phyloP scores from a whole-genome alignment of 2,329 filamentous ascomycete genomes.

The Phialocephala sp. region DNA sequence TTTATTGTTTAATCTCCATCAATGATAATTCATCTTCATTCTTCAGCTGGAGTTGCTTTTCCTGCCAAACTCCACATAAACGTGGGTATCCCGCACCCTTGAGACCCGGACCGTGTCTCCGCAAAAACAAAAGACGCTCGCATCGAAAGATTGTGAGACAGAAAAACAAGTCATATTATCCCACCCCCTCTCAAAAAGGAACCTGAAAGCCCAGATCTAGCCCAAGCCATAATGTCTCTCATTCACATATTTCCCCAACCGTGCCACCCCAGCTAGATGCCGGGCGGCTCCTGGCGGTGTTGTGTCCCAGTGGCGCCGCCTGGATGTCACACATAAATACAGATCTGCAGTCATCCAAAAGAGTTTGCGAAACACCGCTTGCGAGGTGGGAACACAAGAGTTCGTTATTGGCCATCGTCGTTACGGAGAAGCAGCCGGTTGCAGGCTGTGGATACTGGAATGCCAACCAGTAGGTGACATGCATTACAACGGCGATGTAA shows the following conservation, averaged over 20 bases:
- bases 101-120: background rate
- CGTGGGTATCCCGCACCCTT: background rate
- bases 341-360: slow-evolving; percentile 6
- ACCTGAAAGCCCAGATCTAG: background rate
- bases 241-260: slow-evolving; percentile 1
- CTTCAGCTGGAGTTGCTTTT: background rate
- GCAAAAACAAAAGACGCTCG: background rate
- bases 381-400: background rate
- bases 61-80: background rate
- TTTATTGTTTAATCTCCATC: slow-evolving; percentile 6
- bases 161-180: background rate
- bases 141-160: background rate
- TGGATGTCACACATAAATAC: slow-evolving; percentile 1
- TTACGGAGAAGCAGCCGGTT: background rate
- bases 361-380: background rate
- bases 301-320: background rate
- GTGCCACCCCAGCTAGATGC: slow-evolving; percentile 8
- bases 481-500: slow-evolving; percentile 8
- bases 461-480: background rate
- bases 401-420: background rate
- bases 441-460: background rate
- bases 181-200: background rate
- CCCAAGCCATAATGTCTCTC: slow-evolving; percentile 1
- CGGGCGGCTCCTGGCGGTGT: background rate
- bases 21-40: background rate